Evolutionary conservation across 495 filamentous ascomycete genomes (phyloP).

Genomic region (Aspergillus nidulans): DNA sequence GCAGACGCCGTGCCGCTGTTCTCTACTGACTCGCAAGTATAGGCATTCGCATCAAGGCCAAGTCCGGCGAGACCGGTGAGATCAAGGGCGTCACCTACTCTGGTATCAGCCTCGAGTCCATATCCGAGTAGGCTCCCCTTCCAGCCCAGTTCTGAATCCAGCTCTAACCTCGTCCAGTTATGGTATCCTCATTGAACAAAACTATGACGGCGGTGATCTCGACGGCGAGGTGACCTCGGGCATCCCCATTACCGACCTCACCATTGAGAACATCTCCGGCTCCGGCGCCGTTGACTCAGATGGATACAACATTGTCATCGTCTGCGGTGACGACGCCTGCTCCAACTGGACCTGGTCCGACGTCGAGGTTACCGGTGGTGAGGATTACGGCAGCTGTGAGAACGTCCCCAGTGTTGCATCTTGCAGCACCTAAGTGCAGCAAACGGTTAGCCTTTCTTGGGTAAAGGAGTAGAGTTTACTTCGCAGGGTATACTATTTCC

Average conservation of each 20-base stretch:
- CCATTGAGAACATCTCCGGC: constrained; percentile 49
- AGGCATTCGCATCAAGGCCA: constrained; percentile 62
- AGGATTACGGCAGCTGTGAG: constrained; percentile 36
- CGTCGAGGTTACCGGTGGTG: constrained; percentile 44
- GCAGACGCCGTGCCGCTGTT: too few relatives aligned
- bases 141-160: not conserved
- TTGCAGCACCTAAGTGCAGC: constrained; percentile 29
- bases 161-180: constrained; percentile 35
- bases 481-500: not conserved
- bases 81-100: constrained; percentile 57
- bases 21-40: not conserved
- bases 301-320: constrained; percentile 27
- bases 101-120: constrained; percentile 54
- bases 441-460: too few relatives aligned
- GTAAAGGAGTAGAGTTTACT: too few relatives aligned
- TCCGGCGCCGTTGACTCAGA: constrained; percentile 36
- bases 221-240: constrained; percentile 57
- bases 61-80: constrained; percentile 50
- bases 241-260: constrained; percentile 57
- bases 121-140: constrained; percentile 22
- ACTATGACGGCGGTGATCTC: constrained; percentile 60
- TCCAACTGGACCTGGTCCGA: constrained; percentile 47
- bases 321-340: constrained; percentile 45
- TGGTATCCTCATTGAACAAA: constrained; percentile 65
- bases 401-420: constrained; percentile 38